Evolutionary conservation across 129 eudicot genomes (phyloP), one percentile per base, ranked within the genome.

Genomic region (Cynara cardunculus): DNA sequence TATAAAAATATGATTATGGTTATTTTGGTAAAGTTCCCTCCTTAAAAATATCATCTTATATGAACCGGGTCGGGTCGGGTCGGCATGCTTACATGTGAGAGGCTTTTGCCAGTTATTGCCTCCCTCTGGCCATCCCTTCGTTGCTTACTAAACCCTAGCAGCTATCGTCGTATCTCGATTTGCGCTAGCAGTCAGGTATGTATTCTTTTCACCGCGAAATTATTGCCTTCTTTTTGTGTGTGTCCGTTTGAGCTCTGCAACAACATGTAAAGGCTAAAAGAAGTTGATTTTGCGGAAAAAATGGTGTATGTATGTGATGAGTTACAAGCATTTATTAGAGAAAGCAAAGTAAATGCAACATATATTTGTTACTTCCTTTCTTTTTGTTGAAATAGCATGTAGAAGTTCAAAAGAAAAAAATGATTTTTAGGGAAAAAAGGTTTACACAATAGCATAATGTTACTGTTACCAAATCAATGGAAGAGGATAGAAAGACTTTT

Each of bases 181-280:
- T 53, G 64, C 64, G 64, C 64, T 69, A 69, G 25, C 24, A 28
- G 16, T 69, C 73, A 69, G 41, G 73, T 69, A 69, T 67, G 39
- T 3, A 14, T 44, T 26, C 6, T 28, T 7, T 30, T 8, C 41
- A 28, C 24, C 30, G 28, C 25, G 21, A 4, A 69, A 69, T 30
- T 44, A 69, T 69, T 12, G 41, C 19, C 14, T 69, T 69, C 24
- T 25, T 53, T 53, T 5, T 53, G 64, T 53, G 35, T 67, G 7
- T 16, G 71, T 18, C 19, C 25, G 25, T 67, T 69, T 69, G 44
- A 69, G 73, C 24, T 69, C 22, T 69, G 73, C 24, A 28, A 69
- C 41, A 24, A 13, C 35, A 28, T 30, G 24, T 69, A 69, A 28
- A 69, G 37, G 14, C 24, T 28, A 30, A 69, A 69, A 69, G 12